A percentile compares a stretch with the other conserved stretches of the same genome.
These are phyloP conservation scores for Leccinum rimulosum DNA, from an alignment of 768 basidiomycete genomes.

Conservation along the genomic window DNA sequence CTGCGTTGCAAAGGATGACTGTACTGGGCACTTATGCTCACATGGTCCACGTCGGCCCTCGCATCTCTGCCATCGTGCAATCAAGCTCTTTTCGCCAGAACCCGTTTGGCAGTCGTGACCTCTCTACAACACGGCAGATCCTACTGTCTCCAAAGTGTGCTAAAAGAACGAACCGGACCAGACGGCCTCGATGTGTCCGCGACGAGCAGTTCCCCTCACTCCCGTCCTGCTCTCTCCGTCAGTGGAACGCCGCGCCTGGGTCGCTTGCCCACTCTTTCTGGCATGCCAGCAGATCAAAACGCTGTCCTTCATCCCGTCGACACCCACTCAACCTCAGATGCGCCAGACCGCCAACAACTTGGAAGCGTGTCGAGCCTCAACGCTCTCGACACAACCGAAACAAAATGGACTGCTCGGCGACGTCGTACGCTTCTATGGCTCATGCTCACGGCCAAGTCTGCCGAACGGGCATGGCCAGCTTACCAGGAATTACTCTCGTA, in stretches of 20 bases:
- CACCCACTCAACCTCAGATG: constrained; percentile 3
- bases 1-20: constrained; percentile 59
- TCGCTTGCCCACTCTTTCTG: neutral
- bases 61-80: constrained; percentile 39
- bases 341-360: constrained; percentile 7
- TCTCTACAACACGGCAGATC: constrained; percentile 4
- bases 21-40: constrained; percentile 71
- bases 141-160: neutral
- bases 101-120: constrained; percentile 6
- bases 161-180: constrained; percentile 2
- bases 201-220: neutral
- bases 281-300: constrained; percentile 1
- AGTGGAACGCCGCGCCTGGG: neutral
- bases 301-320: constrained; percentile 6
- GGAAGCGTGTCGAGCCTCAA: neutral
- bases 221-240: neutral
- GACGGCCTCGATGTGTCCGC: neutral
- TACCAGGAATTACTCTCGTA: constrained; percentile 36
- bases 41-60: constrained; percentile 78
- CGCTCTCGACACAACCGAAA: constrained; percentile 2
- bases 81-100: constrained; percentile 8
- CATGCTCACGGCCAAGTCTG: constrained; percentile 33
- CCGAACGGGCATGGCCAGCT: constrained; percentile 42
- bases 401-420: constrained; percentile 19
- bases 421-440: constrained; percentile 29